Conservation (phyloP, 1,139 yeast species). For the Suhomyces bribrorum region DNA sequence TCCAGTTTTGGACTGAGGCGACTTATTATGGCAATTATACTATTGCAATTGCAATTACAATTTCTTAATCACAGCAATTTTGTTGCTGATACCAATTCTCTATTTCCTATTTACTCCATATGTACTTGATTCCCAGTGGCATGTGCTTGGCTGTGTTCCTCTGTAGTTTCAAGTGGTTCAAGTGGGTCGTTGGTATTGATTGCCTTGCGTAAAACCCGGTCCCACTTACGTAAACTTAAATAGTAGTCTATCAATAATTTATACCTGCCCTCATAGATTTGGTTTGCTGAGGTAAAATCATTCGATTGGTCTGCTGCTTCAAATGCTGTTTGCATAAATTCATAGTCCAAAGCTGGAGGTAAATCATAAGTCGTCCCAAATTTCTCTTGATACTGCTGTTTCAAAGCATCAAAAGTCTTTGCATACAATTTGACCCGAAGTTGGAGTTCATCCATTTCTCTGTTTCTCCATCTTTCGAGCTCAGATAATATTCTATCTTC, state of each 20-base stretch:
- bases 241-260: slow-evolving; percentile 15
- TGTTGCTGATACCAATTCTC: too few species aligned
- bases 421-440: slow-evolving; percentile 9
- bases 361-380: slow-evolving; percentile 7
- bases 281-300: too few species aligned
- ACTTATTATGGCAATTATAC: too few species aligned
- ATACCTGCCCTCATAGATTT: slow-evolving; percentile 13
- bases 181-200: slow-evolving; percentile 14
- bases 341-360: slow-evolving; percentile 4
- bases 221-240: slow-evolving; percentile 13
- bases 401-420: slow-evolving; percentile 4
- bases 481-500: slow-evolving; percentile 17
- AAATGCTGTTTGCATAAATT: slow-evolving; percentile 2
- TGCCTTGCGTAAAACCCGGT: slow-evolving; percentile 13
- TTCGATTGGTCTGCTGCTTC: not conserved
- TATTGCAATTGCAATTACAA: not conserved
- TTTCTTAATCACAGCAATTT: not conserved
- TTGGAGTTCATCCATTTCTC: slow-evolving; percentile 23
- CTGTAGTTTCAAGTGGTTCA: slow-evolving; percentile 7
- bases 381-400: slow-evolving; percentile 1
- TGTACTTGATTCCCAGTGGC: not conserved
- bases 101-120: not conserved
- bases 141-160: not conserved
- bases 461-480: slow-evolving; percentile 20
- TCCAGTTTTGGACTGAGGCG: too few species aligned